Conservation (phyloP, 2,329 filamentous ascomycete genomes). For the Pseudocercospora musae region DNA sequence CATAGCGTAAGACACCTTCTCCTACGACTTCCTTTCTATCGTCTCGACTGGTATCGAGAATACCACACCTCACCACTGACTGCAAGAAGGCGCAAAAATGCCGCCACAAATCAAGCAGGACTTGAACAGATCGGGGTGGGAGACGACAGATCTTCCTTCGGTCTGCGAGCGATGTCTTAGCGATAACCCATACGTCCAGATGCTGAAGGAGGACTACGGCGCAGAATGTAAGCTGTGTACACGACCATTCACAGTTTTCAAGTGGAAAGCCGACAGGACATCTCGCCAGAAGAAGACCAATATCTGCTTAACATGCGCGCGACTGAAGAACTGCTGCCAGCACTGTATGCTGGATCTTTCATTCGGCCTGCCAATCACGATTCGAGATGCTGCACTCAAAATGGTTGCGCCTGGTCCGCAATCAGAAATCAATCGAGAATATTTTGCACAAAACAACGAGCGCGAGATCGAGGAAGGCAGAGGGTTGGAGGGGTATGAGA, state of each 20-base stretch:
- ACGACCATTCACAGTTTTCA: conserved; percentile 90
- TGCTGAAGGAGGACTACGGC: conserved; percentile 96
- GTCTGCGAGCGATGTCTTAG: conserved; percentile 91
- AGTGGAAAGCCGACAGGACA: conserved; percentile 89
- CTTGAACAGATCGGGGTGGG: conserved; percentile 92
- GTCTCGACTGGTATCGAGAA: not conserved
- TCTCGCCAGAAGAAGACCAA: conserved; percentile 89
- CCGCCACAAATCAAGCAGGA: conserved; percentile 94
- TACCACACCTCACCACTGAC: not conserved
- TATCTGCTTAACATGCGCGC: conserved; percentile 93
- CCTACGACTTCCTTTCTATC: not conserved
- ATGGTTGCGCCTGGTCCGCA: conserved; percentile 94
- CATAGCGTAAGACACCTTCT: not conserved
- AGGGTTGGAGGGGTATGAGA: conserved; percentile 86
- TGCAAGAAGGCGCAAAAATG: conserved; percentile 48
- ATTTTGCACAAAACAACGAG: conserved; percentile 96
- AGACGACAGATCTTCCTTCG: conserved; percentile 85
- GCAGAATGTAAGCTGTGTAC: conserved; percentile 72
- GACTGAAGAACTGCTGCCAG: conserved; percentile 98
- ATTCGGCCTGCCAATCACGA: conserved; percentile 90
- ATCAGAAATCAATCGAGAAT: conserved; percentile 92
- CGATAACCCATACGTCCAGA: conserved; percentile 96
- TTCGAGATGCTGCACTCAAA: conserved; percentile 93
- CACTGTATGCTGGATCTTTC: conserved; percentile 97
- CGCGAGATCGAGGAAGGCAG: conserved; percentile 89